Evolutionary conservation across 192 early-diverging fungal species (phyloP).

Genomic region (Umbelopsis vinacea): DNA sequence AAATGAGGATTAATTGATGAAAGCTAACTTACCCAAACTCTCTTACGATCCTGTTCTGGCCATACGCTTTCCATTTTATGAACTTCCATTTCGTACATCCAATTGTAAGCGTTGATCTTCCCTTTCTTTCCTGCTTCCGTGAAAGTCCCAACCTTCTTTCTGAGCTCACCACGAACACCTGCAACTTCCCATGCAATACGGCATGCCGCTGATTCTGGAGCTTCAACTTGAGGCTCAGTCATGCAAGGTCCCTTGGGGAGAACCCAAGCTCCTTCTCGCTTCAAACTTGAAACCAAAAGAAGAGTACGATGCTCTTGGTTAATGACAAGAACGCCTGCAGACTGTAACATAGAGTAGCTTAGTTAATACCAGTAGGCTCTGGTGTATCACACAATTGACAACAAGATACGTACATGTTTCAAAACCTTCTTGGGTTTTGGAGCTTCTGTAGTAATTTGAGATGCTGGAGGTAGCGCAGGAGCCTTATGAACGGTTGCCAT

Average conservation of each 20-base stretch:
- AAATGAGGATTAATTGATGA: not conserved
- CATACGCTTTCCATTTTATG: conserved; percentile 18
- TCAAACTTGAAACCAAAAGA: conserved; percentile 31
- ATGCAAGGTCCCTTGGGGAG: conserved; percentile 31
- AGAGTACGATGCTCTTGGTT: conserved; percentile 21
- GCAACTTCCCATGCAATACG: conserved; percentile 29
- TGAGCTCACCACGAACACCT: conserved; percentile 22
- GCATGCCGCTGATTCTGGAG: conserved; percentile 27
- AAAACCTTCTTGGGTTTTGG: not conserved
- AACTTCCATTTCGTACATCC: conserved; percentile 32
- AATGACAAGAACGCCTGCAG: conserved; percentile 33
- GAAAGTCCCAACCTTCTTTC: conserved; percentile 29
- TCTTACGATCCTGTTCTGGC: conserved; percentile 29
- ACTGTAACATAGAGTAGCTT: not conserved
- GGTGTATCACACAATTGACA: not conserved
- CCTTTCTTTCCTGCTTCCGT: conserved; percentile 42
- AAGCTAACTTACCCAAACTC: conserved; percentile 33
- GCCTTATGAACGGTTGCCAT: not conserved
- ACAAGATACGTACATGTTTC: not conserved
- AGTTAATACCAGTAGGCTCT: not conserved
- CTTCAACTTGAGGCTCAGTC: conserved; percentile 10
- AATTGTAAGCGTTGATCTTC: conserved; percentile 39
- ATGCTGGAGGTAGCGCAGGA: not conserved
- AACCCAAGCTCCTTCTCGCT: conserved; percentile 28
- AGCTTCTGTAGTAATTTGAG: not conserved